Evolutionary conservation across 768 basidiomycete species (phyloP), one percentile per base, ranked within the genome.

Genomic region (Collybia sordida): DNA sequence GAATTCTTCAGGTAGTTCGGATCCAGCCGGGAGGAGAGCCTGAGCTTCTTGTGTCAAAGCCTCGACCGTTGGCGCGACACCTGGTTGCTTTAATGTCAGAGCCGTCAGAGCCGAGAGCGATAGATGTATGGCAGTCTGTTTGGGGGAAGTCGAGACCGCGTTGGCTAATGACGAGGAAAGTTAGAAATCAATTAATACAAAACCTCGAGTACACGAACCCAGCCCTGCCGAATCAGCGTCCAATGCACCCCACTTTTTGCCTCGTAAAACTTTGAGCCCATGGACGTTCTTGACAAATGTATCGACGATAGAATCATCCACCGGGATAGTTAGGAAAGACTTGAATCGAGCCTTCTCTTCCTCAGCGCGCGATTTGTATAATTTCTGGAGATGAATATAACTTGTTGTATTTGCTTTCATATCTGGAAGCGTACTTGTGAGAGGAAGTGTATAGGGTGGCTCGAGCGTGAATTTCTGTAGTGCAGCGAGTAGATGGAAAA

Each of bases 401-500:
- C 79, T 78, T 18, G 72, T 63, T 4, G 97, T 97, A 61, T 87
- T 88, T 15, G 94, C 85, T 63, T 95, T 95, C 92, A 99, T 98
- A 69, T 99, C 96, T 0, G 96, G 96, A 8, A 98, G 77, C 0
- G 90, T 81, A 40, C 89, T 81, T 3, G 86, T 86, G n/a, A 97
- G 73, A 0, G 96, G 97, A 3, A 97, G 79, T 0, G 82, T 80
- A 45, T 85, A 71, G 4, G 76, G 73, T 41, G 78, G 69, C 43
- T 80, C 70, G 25, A 78, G 75, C 18, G 76, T 72, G 64, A 90
- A 98, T 47, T 74, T 65, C 31, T 80, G 72, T 35, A 98, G 79
- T 0, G 95, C 85, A 19, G 79, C 72, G 9, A 95, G 75, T 22
- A 97, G 85, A 53, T 77, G 72, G 73, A 86, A 92, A 72, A 97